Evolutionary conservation across 345 rosid species (phyloP), one percentile per base, ranked within the genome.

Genomic region (Tarenaya hassleriana): DNA sequence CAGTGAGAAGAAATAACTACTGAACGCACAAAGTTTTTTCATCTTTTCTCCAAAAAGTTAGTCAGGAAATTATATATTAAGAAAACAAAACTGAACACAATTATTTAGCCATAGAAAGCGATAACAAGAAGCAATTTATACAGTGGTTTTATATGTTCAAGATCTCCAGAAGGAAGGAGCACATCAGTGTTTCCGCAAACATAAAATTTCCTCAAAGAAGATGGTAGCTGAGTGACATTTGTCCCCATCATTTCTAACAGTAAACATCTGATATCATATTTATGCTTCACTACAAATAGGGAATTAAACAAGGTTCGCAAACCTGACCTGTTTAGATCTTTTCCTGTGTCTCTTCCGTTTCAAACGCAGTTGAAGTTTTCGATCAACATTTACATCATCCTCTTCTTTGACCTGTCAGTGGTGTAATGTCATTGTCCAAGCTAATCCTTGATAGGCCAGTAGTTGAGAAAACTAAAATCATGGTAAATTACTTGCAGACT

Each of bases 331-430:
- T 62, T 77, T 78, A 44, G 70, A 60, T 75, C 66, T 83, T 63
- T 58, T 83, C 41, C 21, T 73, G 18, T 57, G 64, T 63, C 98
- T 69, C 72, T 73, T 80, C 59, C 60, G 75, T 72, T 86, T 94
- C 79, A 94, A 70, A 62, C 37, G 86, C 75, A 61, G 70, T 48
- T 88, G 97, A 75, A 86, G 89, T 68, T 86, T 83, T 51, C 70
- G 69, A 68, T 82, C 97, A 27, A 73, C 62, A 60, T 70, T 80
- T 67, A 76, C 81, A 69, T 94, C 99, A 63, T 94, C 99, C 69
- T 86, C 99, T 77, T 94, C 99, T 59, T 86, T 88, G 50, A 94
- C 94, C 99, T 94, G 81, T 65, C 52, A 46, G 56, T 54, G 7
- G 63, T 47, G 58, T 47, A 56, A 58, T 31, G 50, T 52, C 70